These are phyloP conservation scores for Gaertneriomyces sp. DNA, from an alignment of 192 early-diverging fungal species.

Conservation along the genomic window DNA sequence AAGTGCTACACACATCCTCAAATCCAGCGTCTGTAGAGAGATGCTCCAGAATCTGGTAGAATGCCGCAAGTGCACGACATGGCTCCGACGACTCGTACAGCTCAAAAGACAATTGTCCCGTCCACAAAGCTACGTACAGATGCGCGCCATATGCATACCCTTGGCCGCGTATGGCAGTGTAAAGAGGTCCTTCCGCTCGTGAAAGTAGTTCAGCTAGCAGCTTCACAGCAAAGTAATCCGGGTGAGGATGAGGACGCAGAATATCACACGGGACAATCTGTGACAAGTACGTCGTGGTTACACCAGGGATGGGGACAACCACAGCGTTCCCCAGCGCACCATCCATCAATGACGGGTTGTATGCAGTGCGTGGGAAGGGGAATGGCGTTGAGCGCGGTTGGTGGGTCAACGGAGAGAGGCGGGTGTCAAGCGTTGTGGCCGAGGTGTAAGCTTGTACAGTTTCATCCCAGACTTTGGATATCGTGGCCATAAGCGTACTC, in stretches of 20 bases:
- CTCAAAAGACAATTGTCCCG: conserved; percentile 49
- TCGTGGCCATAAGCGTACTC: conserved; percentile 1
- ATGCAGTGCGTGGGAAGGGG: conserved; percentile 48
- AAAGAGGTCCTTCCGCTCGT: conserved; percentile 71
- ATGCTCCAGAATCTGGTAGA: conserved; percentile 40
- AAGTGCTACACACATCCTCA: conserved; percentile 31
- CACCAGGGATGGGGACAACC: conserved; percentile 46
- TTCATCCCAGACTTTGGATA: conserved; percentile 35
- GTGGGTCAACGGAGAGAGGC: too few relatives aligned
- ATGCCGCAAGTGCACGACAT: conserved; percentile 35
- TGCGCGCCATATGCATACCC: conserved; percentile 71
- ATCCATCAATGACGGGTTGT: conserved; percentile 19
- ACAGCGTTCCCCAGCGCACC: conserved; percentile 26
- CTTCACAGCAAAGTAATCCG: conserved; percentile 51
- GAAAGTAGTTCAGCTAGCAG: conserved; percentile 69
- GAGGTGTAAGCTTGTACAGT: not conserved
- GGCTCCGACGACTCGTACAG: conserved; percentile 50
- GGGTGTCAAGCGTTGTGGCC: too few relatives aligned
- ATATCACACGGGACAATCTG: conserved; percentile 56
- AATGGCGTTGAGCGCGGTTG: conserved; percentile 27
- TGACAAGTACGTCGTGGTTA: conserved; percentile 42
- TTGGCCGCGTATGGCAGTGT: conserved; percentile 67
- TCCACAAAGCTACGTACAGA: conserved; percentile 54
- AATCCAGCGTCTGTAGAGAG: conserved; percentile 48
- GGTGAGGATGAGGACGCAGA: conserved; percentile 33